Percentiles rank a stretch among this genome's conserved stretches.
phyloP scores from a whole-genome alignment of 2,329 filamentous ascomycete species.

The Arthrinium puccinioides region DNA sequence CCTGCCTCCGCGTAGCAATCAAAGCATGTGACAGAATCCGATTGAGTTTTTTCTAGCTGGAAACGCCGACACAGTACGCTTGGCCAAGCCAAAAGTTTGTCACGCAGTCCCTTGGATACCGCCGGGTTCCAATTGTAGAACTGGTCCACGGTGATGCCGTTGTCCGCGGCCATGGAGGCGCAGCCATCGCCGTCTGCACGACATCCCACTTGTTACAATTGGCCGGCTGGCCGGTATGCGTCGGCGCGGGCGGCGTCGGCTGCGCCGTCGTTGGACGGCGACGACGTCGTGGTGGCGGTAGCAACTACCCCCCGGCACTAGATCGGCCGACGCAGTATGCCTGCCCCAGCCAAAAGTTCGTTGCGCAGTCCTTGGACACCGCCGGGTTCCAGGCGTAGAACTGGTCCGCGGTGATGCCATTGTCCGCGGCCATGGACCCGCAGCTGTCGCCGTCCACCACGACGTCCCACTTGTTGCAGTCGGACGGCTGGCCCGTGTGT shows the following conservation, averaged over 20 bases:
- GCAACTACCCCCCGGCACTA: too few relatives aligned
- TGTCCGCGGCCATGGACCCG: neutral
- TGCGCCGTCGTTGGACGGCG: neutral
- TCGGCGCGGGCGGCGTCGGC: neutral
- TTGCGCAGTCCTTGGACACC: neutral
- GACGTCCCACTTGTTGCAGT: slow-evolving; percentile 5
- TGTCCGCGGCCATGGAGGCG: neutral
- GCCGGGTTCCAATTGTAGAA: slow-evolving; percentile 13
- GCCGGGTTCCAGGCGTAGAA: slow-evolving; percentile 5
- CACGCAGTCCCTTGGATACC: slow-evolving; percentile 10
- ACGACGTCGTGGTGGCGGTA: too few relatives aligned
- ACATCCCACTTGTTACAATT: neutral
- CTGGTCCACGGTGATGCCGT: neutral
- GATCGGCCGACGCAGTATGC: too few relatives aligned
- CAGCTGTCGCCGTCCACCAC: slow-evolving; percentile 1
- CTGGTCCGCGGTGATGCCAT: neutral
- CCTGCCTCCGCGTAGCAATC: too few relatives aligned
- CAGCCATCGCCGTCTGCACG: neutral
- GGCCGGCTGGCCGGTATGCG: neutral
- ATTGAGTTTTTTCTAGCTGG: too few relatives aligned
- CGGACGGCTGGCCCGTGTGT: neutral
- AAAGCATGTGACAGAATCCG: too few relatives aligned
- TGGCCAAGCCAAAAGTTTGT: slow-evolving; percentile 10
- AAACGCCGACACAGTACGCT: slow-evolving; percentile 6
- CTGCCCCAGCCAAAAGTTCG: too few relatives aligned